Percentiles rank a stretch among this genome's conserved stretches.
These are phyloP conservation scores for Niveomyces coronatus DNA, from an alignment of 2,329 filamentous ascomycete species.

Conservation along the genomic window DNA sequence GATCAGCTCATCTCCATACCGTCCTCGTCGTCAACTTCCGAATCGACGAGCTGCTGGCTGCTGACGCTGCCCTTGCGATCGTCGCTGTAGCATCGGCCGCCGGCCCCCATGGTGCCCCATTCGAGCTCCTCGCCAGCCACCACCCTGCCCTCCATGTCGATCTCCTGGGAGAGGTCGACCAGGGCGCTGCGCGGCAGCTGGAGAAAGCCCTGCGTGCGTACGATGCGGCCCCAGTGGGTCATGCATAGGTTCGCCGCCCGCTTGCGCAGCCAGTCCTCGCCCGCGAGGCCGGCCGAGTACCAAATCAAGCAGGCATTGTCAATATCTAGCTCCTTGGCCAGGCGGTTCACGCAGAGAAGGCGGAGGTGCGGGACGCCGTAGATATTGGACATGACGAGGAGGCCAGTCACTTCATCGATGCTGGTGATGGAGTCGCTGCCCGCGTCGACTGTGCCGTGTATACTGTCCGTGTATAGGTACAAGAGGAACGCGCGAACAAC, in stretches of 20 bases:
- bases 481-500: conserved; percentile 92
- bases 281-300: conserved; percentile 83
- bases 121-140: conserved; percentile 77
- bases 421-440: conserved; percentile 62
- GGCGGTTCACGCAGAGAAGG: conserved; percentile 78
- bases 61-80: conserved; percentile 49
- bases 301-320: conserved; percentile 93
- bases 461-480: conserved; percentile 94
- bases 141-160: conserved; percentile 86
- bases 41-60: conserved; percentile 46
- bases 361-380: conserved; percentile 94
- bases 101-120: conserved; percentile 35
- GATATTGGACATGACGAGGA: conserved; percentile 95
- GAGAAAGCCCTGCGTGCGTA: conserved; percentile 79
- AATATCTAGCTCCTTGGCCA: conserved; percentile 85
- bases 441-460: conserved; percentile 44
- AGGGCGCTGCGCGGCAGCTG: conserved; percentile 68
- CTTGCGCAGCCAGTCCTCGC: conserved; percentile 87
- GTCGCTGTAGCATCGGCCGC: conserved; percentile 32
- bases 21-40: conserved; percentile 50
- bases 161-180: conserved; percentile 86
- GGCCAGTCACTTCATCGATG: conserved; percentile 78
- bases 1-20: conserved; percentile 48
- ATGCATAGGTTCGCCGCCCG: conserved; percentile 83
- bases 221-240: conserved; percentile 88